These are phyloP conservation scores for Nicotiana attenuata DNA, from an alignment of 257 asterid species.

Conservation along the genomic window DNA sequence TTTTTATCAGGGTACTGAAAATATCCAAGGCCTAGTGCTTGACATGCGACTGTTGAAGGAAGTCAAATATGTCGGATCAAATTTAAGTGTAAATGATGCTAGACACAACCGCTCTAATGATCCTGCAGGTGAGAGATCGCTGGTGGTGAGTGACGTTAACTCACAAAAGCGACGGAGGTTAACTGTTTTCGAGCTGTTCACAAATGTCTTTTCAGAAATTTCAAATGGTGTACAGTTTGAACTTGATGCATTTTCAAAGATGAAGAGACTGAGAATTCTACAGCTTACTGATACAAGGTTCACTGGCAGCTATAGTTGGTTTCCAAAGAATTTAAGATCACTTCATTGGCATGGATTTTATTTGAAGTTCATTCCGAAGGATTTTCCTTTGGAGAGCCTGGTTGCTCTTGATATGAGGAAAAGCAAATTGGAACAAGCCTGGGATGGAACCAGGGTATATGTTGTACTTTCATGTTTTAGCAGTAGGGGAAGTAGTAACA, in stretches of 20 bases:
- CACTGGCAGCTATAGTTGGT: neutral
- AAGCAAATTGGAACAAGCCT: slow-evolving; percentile 1
- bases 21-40: slow-evolving; percentile 5
- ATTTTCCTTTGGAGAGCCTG: slow-evolving; percentile 13
- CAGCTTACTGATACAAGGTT: slow-evolving; percentile 1
- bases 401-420: slow-evolving; percentile 9
- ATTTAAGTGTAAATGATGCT: neutral
- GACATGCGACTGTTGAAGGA: slow-evolving; percentile 3
- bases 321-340: slow-evolving; percentile 1
- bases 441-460: slow-evolving; percentile 5
- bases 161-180: neutral
- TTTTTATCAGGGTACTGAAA: slow-evolving; percentile 3
- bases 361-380: slow-evolving; percentile 7
- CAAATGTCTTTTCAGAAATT: neutral
- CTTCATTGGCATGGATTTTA: slow-evolving; percentile 10
- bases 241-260: slow-evolving; percentile 3
- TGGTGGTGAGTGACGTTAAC: neutral
- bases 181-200: neutral
- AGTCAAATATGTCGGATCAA: neutral
- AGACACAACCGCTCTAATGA: neutral
- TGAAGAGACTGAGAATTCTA: slow-evolving; percentile 11
- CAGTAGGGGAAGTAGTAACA: neutral
- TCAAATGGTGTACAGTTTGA: neutral
- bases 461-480: neutral
- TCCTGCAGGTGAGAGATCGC: neutral